Base-by-base conservation (phyloP, 2,329 filamentous ascomycete species). In the Alternaria atra region DNA sequence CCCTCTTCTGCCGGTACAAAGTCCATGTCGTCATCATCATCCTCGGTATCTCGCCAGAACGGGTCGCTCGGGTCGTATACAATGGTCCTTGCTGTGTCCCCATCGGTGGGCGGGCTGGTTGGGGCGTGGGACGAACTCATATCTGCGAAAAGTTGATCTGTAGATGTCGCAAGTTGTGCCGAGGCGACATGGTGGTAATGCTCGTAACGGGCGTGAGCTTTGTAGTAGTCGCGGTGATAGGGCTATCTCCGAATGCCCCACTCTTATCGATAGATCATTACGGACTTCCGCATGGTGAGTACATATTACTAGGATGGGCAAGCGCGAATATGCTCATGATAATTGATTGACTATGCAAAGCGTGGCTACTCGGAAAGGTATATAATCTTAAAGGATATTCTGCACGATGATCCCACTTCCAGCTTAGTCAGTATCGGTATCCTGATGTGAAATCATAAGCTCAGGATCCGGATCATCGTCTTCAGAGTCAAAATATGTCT, bases 11-110 rank as follows among this genome's bases (percentile, higher is more conserved):
- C 77, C 29, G 80, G 77, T 68, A 84, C 77, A 74, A 81, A 84
- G 64, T 85, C 83, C 80, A 84, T 83, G 77, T 85, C 83, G 77
- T 83, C 80, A 66, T 78, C 78, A 57, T 77, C 77, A 42, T 72
- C 70, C 39, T 73, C 71, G 40, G 65, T 73, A 58, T 76, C 73
- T 53, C 69, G 69, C 75, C 73, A 77, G 54, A 76, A 75, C 34
- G 73, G 72, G 27, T 76, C 75, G 40, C 56, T 70, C 9, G 73
- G 74, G 52, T 77, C 73, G 68, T 77, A 76, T 5, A 70, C 64
- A 20, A 75, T 65, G 9, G 73, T 72, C 37, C 65, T 67, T 5
- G 68, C 66, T 35, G 70, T 66, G 23, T 70, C 72, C 8, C 62
- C 65, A 4, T 77, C 75, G 55, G 55, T 69, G 17, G 70, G 69